Evolutionary conservation across 169 alveolate genomes (phyloP), one percentile per base, ranked within the genome.

Genomic region (Plasmodium malariae): DNA sequence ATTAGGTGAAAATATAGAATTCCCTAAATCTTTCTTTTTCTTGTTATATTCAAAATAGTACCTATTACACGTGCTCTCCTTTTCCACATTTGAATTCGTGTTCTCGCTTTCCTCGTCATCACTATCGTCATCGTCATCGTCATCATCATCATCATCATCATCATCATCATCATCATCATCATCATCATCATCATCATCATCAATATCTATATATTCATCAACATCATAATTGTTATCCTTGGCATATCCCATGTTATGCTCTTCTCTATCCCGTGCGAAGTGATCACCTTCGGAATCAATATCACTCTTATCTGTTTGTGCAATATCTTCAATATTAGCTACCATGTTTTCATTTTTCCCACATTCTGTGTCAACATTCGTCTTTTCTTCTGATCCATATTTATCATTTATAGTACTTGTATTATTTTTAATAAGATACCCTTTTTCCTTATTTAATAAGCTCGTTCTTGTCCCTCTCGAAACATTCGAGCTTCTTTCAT

Each of bases 1-100:
- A 72, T 69, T 62, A 17, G 87, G 30, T 21, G 92, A 40, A 40
- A 70, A 86, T 17, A 65, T 69, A 28, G 92, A 86, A 19, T 55
- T 70, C 6, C 65, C 24, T 11, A 30, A 17, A 12, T 69, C 37
- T 21, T 43, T 86, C 65, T 55, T 57, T 63, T 74, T 86, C 30
- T 43, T 62, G 26, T 55, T 63, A 55, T 78, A 78, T 51, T 30
- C 63, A 28, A 45, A 45, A 37, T 78, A 62, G 72, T 78, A 54
- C 9, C 26, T 65, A 11, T 48, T 28, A 30, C 36, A 17, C 54
- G 17, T 45, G 5, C 40, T 51, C 9, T 72, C 49, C 54, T 17
- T 26, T 19, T 59, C 86, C n/a, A 17, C 70, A 40, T 28, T 37
- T 26, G 59, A 51, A 11, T 40, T 14, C 14, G 37, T 21, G 30